Evolutionary conservation across 1,139 yeast species (phyloP), one percentile per base, ranked within the genome.

Genomic region (Pneumocystis oryctolagi): DNA sequence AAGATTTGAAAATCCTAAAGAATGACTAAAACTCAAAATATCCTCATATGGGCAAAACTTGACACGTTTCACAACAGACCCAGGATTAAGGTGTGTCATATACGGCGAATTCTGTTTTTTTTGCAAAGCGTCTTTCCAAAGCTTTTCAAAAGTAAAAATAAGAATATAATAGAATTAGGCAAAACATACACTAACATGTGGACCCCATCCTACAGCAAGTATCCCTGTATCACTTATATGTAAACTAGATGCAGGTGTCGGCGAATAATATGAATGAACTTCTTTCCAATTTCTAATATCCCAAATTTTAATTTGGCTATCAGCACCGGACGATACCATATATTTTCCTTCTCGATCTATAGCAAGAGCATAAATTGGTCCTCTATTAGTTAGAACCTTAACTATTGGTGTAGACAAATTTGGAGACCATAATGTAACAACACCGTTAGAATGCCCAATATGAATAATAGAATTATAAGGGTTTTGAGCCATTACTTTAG

Each of bases 391-490:
- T 69, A 88, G 86, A 59, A 94, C 74, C 71, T 89, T 89, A 6
- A 83, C 97, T 65, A 92, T 77, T 1, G 98, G 96, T 8, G 87
- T 82, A 2, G 89, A 78, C 84, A 88, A 84, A 63, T 84, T 83
- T 4, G 99, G 99, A 0, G 96, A 81, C 97, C 97, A 94, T 64
- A 94, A 75, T 0, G 96, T 81, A 0, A 94, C 96, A 9, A 90
- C 85, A 65, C 99, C 99, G 71, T 89, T 92, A 8, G 86, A 82
- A 71, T 90, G 97, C 37, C 99, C 99, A 65, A 90, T 79, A 74
- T 92, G 95, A 77, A 90, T 82, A 9, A 92, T 88, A 0, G 97
- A 98, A 72, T 94, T 94, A 86, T 95, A 88, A 1, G 96, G 95
- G 72, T 92, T 94, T 69, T 88, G 96, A 62, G 85, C 79, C 89